Base-by-base conservation (phyloP, 169 alveolate genomes). In the Eimeria sp. region DNA sequence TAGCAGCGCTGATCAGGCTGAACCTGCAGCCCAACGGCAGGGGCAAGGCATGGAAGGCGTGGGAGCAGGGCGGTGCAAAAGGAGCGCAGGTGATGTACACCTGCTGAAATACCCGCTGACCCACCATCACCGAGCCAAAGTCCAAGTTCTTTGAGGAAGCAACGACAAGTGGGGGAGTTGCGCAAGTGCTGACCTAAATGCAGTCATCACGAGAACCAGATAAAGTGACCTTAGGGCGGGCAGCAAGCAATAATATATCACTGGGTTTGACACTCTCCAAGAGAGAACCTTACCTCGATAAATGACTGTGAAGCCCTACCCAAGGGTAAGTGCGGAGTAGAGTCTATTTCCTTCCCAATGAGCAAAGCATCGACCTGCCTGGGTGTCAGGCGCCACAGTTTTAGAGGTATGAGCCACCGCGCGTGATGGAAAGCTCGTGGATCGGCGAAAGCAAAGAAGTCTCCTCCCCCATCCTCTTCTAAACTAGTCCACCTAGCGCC, bases 41-140 rank as follows among this genome's bases (percentile, higher is more conserved):
- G 18, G 87, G 78, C 30, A 63, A 63, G 58, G 87, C 76, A 16
- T 47, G 95, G 75, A 70, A 89, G 20, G 45, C 22, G 58, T 72
- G 84, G 95, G 57, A 70, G 20, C 75, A 57, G 34, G 72, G 72
- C 30, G 54, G 88, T 27, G 75, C 95, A 30, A 20, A 54, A 10
- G 84, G 95, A 27, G 54, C 51, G 30, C 67, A 67, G 58, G 95
- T 70, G 70, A 65, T 63, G 43, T 20, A 5, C 20, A 63, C 72
- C 49, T 40, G 92, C 92, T 65, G 96, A 54, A 11, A 76, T 20
- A 63, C 92, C 72, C 57, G 70, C 51, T 43, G 90, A 25, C 96
- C 96, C 57, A 83, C 72, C 86, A 83, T 93, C 76, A 83, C 96
- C 70, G 90, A 88, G 49, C 96, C 96, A 73, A 93, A 93, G 88